phyloP scores from a whole-genome alignment of 2,329 filamentous ascomycete genomes.

The Fusarium lateritium region DNA sequence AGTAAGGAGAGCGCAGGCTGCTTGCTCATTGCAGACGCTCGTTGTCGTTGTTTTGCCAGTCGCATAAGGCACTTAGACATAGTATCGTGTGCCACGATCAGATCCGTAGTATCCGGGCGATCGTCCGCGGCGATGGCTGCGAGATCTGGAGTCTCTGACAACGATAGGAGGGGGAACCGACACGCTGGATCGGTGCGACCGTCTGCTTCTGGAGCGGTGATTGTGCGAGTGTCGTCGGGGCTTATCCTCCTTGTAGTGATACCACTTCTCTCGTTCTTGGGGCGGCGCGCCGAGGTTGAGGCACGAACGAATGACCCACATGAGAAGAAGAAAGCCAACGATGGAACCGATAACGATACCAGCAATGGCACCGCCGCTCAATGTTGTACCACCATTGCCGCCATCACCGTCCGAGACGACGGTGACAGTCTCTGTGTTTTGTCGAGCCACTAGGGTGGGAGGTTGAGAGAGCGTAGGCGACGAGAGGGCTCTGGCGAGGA shows the following conservation, averaged over 20 bases:
- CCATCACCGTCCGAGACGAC: slow-evolving; percentile 45
- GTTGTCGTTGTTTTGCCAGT: neutral
- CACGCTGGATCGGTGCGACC: slow-evolving; percentile 44
- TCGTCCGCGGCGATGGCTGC: slow-evolving; percentile 33
- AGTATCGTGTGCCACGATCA: slow-evolving; percentile 37
- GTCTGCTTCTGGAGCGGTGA: slow-evolving; percentile 45
- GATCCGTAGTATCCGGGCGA: slow-evolving; percentile 39
- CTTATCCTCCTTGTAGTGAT: slow-evolving; percentile 50
- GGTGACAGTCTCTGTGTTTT: slow-evolving; percentile 52
- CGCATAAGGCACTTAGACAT: slow-evolving; percentile 15
- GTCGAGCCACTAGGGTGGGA: slow-evolving; percentile 39
- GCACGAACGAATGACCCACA: slow-evolving; percentile 65
- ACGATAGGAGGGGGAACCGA: slow-evolving; percentile 47
- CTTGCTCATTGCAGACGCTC: neutral
- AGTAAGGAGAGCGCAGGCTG: neutral
- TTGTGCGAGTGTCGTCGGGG: slow-evolving; percentile 34
- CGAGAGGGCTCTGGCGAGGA: slow-evolving; percentile 33
- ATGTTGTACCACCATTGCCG: slow-evolving; percentile 33
- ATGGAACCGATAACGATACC: slow-evolving; percentile 32
- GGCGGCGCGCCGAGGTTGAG: slow-evolving; percentile 58
- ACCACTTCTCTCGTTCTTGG: slow-evolving; percentile 52
- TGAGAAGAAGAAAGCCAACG: slow-evolving; percentile 54
- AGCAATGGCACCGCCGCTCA: slow-evolving; percentile 63
- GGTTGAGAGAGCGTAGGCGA: slow-evolving; percentile 29
- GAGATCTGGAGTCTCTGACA: slow-evolving; percentile 38